Evolutionary conservation across 495 filamentous ascomycete species (phyloP), one percentile per base, ranked within the genome.

Genomic region (Geopyxis carbonaria): DNA sequence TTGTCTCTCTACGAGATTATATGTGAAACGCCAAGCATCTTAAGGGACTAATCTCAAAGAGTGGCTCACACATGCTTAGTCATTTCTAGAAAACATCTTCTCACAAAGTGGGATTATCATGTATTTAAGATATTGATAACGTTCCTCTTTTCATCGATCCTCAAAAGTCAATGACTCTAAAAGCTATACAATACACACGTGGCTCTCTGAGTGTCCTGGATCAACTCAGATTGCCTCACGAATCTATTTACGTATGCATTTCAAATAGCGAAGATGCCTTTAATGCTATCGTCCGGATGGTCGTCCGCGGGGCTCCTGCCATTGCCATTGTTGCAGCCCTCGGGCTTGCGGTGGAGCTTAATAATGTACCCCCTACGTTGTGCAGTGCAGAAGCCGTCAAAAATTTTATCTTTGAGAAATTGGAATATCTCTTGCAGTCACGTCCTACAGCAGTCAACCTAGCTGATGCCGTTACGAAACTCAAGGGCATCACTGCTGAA

Each of bases 251-350:
- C 50, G 75, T 89, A 43, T 52, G 73, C 25, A 73, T 97, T 34
- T 63, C 58, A 10, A 78, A 75, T 9, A 69, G 72, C 46, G 68
- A 84, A 46, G 80, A 93, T 61, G 89, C 79, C 11, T 95, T 85
- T 68, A 70, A 85, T 57, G 81, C 83, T 34, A 97, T 97, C 57
- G 80, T 79, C 55, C 69, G 80, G 14, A 97, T 97, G 89, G 73
- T 83, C 42, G 87, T 93, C 16, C 71, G 84, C 58, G 83, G 89
- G 21, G 89, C 89, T 9, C 89, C 89, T 14, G 89, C 91, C 28
- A 97, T 97, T 52, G 89, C 91, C 23, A 94, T 97, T 38, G 89
- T 97, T 11, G 89, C 91, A 18, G 83, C 82, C 5, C 71, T 97
- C 24, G 75, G 78, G 4, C 70, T 93, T 22, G 83, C 80, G 4